Evolutionary conservation across 2,329 filamentous ascomycete species (phyloP).

Genomic region (Thelonectria olida): DNA sequence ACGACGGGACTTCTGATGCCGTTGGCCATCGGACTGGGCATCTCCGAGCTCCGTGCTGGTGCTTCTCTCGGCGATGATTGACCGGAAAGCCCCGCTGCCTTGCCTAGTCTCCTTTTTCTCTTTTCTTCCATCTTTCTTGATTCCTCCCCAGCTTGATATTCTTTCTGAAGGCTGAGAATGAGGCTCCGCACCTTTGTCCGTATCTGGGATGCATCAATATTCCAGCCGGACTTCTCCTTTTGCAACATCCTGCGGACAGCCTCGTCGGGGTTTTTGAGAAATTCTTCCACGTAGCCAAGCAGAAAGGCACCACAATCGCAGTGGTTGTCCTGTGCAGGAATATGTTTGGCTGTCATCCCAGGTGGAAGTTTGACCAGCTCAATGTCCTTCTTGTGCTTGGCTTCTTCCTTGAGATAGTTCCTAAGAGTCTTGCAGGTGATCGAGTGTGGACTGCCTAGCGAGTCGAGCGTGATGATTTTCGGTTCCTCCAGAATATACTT

Average conservation of each 20-base stretch:
- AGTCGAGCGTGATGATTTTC: slow-evolving; percentile 88
- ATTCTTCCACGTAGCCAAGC: slow-evolving; percentile 84
- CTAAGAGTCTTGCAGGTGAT: slow-evolving; percentile 74
- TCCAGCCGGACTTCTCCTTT: slow-evolving; percentile 60
- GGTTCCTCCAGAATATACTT: slow-evolving; percentile 61
- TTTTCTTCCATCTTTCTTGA: slow-evolving; percentile 49
- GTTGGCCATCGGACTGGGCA: slow-evolving; percentile 22
- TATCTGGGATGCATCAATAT: slow-evolving; percentile 67
- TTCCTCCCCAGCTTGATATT: slow-evolving; percentile 59
- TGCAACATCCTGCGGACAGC: slow-evolving; percentile 75
- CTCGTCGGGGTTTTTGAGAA: slow-evolving; percentile 76
- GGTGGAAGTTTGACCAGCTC: slow-evolving; percentile 49
- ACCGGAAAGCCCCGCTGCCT: slow-evolving; percentile 30
- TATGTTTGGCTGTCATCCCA: slow-evolving; percentile 74
- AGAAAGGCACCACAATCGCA: slow-evolving; percentile 92
- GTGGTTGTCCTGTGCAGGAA: slow-evolving; percentile 84
- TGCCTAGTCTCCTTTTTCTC: slow-evolving; percentile 39
- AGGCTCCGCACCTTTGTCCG: slow-evolving; percentile 72
- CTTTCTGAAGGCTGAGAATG: slow-evolving; percentile 69
- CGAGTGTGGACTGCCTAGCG: slow-evolving; percentile 73
- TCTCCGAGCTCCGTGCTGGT: slow-evolving; percentile 15
- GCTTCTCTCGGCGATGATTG: slow-evolving; percentile 26
- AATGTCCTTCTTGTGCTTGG: slow-evolving; percentile 65
- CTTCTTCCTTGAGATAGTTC: slow-evolving; percentile 80
- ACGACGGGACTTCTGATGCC: slow-evolving; percentile 1